Base-by-base conservation (phyloP, 352 stramenopile species). In the Globisporangium cederbergense region DNA sequence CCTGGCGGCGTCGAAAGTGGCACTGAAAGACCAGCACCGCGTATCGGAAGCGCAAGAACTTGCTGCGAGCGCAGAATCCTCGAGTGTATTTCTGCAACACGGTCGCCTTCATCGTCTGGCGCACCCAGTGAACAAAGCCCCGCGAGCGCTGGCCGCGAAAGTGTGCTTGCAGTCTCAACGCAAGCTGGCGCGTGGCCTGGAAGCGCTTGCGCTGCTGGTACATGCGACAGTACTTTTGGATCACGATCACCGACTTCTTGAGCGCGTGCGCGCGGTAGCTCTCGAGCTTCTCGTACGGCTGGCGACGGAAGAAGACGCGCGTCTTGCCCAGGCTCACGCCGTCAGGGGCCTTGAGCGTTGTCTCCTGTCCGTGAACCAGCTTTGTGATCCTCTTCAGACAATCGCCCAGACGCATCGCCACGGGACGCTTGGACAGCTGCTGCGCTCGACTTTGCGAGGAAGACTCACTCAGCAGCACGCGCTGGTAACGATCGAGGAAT, bases 241-340 rank as follows among this genome's bases (percentile, higher is more conserved):
- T 70, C 28, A 72, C n/a, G 16, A 79, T 53, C 10, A 76, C 79
- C 4, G 81, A 76, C 16, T 54, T 47, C 6, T 68, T 60, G 3
- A 75, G 66, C 18, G 75, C 70, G 30, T 65, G 34, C 6, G 75
- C 73, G 18, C 81, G 70, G 34, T 89, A 38, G 64, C 79, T 87
- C 63, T 98, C 95, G 14, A 98, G 80, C 57, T 89, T 86, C 70
- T 99, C 95, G 71, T 98, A 97, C 20, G 92, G 88, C 28, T 91
- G 84, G 52, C 97, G 97, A 38, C 93, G 87, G 73, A 98, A 97
- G 69, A 98, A 99, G 3, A 99, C 90, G 45, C 95, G 97, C 2
- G 92, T 97, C 49, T 87, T 84, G 65, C 96, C 95, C 25, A 98
- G 59, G 72, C 77, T 85, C 30, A 95, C 81, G 36, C 80, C 81